Conservation (phyloP, 2,329 filamentous ascomycete species). For the Lachnellula cervina region DNA sequence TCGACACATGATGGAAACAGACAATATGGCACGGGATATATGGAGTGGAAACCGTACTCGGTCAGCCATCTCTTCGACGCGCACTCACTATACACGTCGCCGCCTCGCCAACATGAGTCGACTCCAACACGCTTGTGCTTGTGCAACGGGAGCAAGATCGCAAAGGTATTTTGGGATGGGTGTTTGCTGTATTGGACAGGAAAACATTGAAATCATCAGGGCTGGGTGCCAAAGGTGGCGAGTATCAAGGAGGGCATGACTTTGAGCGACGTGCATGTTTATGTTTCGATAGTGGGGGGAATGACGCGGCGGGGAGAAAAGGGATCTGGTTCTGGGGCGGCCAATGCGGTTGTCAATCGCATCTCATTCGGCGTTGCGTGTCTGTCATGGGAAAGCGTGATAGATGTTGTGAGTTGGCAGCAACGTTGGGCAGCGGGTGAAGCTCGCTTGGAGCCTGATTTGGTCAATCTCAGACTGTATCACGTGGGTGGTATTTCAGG, state of each 20-base stretch:
- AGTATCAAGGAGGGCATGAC: neutral
- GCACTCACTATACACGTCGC: conserved; percentile 6
- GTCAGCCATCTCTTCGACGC: neutral
- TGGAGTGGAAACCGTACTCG: neutral
- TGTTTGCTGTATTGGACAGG: neutral
- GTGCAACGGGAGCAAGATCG: neutral
- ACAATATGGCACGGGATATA: neutral
- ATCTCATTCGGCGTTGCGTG: neutral
- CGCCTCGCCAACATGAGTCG: conserved; percentile 12
- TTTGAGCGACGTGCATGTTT: conserved; percentile 12
- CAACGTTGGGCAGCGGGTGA: neutral
- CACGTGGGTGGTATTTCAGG: neutral
- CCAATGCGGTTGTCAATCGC: neutral
- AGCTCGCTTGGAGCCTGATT: neutral
- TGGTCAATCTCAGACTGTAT: neutral
- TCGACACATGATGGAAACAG: neutral
- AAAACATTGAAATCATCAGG: neutral
- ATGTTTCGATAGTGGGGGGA: conserved; percentile 5
- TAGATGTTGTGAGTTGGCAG: neutral
- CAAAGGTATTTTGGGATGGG: neutral
- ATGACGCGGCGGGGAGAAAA: neutral
- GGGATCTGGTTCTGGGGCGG: neutral
- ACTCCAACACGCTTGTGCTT: neutral
- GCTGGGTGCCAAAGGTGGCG: neutral
- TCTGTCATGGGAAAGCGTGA: neutral